Evolutionary conservation across 805 yeast species (phyloP).

Genomic region (Suhomyces pyralidae): DNA sequence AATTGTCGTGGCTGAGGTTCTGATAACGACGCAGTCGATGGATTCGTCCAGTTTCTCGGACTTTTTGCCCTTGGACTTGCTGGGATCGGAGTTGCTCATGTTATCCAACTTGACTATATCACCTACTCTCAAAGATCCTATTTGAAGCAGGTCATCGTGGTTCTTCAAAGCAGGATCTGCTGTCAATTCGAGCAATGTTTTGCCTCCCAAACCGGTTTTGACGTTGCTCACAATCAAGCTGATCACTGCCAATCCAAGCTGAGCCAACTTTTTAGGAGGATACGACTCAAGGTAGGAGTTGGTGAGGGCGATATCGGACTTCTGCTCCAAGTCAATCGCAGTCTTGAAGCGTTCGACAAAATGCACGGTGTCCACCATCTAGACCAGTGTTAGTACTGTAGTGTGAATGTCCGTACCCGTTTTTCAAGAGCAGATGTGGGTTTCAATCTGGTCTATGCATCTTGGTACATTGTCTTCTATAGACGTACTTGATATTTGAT

Average conservation of each 20-base stretch:
- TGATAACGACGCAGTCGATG: conserved; percentile 65
- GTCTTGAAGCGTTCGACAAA: conserved; percentile 21
- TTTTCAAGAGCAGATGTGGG: conserved; percentile 24
- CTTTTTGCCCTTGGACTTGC: conserved; percentile 23
- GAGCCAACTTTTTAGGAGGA: conserved; percentile 64
- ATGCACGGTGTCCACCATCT: background rate
- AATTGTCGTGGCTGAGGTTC: conserved; percentile 46
- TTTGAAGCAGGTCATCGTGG: conserved; percentile 29
- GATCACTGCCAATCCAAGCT: conserved; percentile 70
- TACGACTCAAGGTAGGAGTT: conserved; percentile 30
- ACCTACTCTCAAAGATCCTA: conserved; percentile 63
- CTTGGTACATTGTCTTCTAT: conserved; percentile 15
- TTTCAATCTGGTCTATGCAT: conserved; percentile 21
- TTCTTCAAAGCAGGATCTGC: conserved; percentile 47
- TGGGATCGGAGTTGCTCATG: conserved; percentile 26
- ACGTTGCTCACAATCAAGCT: conserved; percentile 61
- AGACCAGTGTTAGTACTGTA: conserved; percentile 1
- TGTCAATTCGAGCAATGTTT: conserved; percentile 59
- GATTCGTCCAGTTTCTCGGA: conserved; percentile 21
- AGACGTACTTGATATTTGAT: conserved; percentile 11
- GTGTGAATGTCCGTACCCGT: conserved; percentile 22
- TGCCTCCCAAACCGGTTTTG: conserved; percentile 79
- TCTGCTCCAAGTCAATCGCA: conserved; percentile 39
- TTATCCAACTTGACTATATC: conserved; percentile 68
- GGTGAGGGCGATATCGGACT: conserved; percentile 32